Evolutionary conservation across 306 rosid species (phyloP), one percentile per base, ranked within the genome.

Genomic region (Alnus glutinosa): DNA sequence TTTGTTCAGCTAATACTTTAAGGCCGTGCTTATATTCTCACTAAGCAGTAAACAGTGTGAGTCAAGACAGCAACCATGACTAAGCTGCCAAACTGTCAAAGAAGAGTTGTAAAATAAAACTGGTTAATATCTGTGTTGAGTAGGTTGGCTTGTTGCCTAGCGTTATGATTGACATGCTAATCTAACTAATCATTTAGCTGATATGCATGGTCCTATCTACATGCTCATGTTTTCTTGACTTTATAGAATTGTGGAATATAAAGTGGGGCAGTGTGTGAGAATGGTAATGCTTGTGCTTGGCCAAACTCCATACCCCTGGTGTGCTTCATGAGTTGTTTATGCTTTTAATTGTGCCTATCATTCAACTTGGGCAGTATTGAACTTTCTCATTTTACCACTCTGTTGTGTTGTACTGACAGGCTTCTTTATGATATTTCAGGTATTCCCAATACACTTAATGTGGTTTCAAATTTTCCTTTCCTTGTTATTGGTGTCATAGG

Each of bases 401-500:
- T 42, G 3, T 57, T 61, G 16, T 12, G 34, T 32, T 75, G 48
- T 71, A 58, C 48, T 70, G 76, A 59, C 44, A 4, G 64, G 11
- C 4, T 28, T 42, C 14, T 52, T 28, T 23, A 42, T 59, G 39
- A 37, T 68, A 73, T 84, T 81, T 71, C 93, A 92, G 97, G 98
- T 39, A 89, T 94, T 37, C 95, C 97, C 34, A 87, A 94, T 82
- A 85, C 93, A 18, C 93, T 90, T 58, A 87, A 94, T 32, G 98
- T 94, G 75, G 76, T 92, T 30, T 94, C 98, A 28, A 94, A 94
- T 87, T 92, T 91, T 82, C 98, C 97, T 5, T 91, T 89, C 81
- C 89, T 92, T 66, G 81, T 89, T 75, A 67, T 92, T 79, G 97
- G 97, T 19, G 36, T 91, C 68, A 47, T 90, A 67, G 98, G 97